These are phyloP conservation scores for Phytophthora palmivora DNA, from an alignment of 352 stramenopile genomes.

Conservation along the genomic window DNA sequence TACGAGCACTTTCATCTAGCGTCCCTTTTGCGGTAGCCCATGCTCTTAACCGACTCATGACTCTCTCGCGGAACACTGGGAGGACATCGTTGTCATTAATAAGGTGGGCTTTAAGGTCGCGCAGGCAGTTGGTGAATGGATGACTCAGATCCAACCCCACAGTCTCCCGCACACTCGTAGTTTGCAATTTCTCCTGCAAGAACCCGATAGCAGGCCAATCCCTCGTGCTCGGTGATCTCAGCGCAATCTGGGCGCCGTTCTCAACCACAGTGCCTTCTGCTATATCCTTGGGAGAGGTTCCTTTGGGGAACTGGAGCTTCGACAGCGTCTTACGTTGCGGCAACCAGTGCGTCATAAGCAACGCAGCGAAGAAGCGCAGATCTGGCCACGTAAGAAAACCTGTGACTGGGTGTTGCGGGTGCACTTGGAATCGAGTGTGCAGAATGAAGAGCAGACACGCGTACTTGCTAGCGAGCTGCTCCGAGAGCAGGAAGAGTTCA, in stretches of 20 bases:
- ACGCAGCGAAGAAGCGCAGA: slow-evolving; percentile 70
- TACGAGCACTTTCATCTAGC: slow-evolving; percentile 22
- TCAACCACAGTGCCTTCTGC: slow-evolving; percentile 43
- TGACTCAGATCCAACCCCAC: slow-evolving; percentile 71
- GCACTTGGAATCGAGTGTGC: slow-evolving; percentile 80
- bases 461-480: slow-evolving; percentile 80
- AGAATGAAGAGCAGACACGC: slow-evolving; percentile 83
- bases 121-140: slow-evolving; percentile 67
- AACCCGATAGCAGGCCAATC: slow-evolving; percentile 63
- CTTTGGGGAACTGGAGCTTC: slow-evolving; percentile 37
- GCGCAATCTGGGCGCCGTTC: slow-evolving; percentile 56
- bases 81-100: slow-evolving; percentile 81
- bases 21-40: slow-evolving; percentile 15
- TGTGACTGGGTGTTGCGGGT: slow-evolving; percentile 59
- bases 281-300: slow-evolving; percentile 3
- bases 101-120: slow-evolving; percentile 78
- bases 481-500: slow-evolving; percentile 74
- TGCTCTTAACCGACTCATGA: slow-evolving; percentile 48
- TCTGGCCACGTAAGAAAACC: slow-evolving; percentile 73
- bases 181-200: slow-evolving; percentile 61
- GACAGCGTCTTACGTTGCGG: slow-evolving; percentile 53
- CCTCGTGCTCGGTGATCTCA: slow-evolving; percentile 26
- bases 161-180: slow-evolving; percentile 60
- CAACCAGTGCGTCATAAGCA: slow-evolving; percentile 85
- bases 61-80: slow-evolving; percentile 45